Evolutionary conservation across 495 filamentous ascomycete genomes (phyloP).

Genomic region (Penicillium canariense): DNA sequence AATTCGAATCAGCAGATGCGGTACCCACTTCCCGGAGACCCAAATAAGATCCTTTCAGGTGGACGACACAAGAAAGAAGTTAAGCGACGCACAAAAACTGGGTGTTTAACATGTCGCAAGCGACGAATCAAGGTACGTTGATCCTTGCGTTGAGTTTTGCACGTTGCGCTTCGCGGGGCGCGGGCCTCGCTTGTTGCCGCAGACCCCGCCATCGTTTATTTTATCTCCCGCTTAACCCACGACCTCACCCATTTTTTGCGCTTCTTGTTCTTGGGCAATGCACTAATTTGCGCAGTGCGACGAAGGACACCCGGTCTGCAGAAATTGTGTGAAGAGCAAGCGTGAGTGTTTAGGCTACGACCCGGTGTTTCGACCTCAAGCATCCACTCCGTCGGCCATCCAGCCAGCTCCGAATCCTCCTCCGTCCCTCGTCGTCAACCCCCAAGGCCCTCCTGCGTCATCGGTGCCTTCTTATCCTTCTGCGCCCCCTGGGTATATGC

Average conservation of each 20-base stretch:
- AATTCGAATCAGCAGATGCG: slow-evolving; percentile 41
- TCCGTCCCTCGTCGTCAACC: slow-evolving; percentile 46
- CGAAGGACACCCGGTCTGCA: slow-evolving; percentile 89
- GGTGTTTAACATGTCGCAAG: slow-evolving; percentile 95
- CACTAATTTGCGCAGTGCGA: slow-evolving; percentile 63
- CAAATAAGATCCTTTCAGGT: slow-evolving; percentile 67
- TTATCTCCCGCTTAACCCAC: slow-evolving; percentile 24
- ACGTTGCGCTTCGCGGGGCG: slow-evolving; percentile 34
- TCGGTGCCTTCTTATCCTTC: slow-evolving; percentile 38
- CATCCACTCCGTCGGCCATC: slow-evolving; percentile 67
- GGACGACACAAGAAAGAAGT: slow-evolving; percentile 97
- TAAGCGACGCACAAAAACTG: slow-evolving; percentile 96
- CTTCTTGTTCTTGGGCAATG: slow-evolving; percentile 11
- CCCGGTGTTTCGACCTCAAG: slow-evolving; percentile 91
- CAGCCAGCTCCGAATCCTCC: slow-evolving; percentile 67
- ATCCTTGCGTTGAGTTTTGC: slow-evolving; percentile 36
- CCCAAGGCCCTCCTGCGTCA: slow-evolving; percentile 39
- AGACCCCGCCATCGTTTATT: slow-evolving; percentile 43
- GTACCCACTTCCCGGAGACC: slow-evolving; percentile 40
- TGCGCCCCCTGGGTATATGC: slow-evolving; percentile 57
- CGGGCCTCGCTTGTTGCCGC: slow-evolving; percentile 48
- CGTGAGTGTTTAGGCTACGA: slow-evolving; percentile 97
- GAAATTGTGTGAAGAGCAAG: slow-evolving; percentile 98
- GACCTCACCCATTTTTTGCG: slow-evolving; percentile 17
- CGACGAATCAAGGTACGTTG: slow-evolving; percentile 93